These are phyloP conservation scores for Steccherinum ochraceum DNA, from an alignment of 768 basidiomycete species.

Conservation along the genomic window DNA sequence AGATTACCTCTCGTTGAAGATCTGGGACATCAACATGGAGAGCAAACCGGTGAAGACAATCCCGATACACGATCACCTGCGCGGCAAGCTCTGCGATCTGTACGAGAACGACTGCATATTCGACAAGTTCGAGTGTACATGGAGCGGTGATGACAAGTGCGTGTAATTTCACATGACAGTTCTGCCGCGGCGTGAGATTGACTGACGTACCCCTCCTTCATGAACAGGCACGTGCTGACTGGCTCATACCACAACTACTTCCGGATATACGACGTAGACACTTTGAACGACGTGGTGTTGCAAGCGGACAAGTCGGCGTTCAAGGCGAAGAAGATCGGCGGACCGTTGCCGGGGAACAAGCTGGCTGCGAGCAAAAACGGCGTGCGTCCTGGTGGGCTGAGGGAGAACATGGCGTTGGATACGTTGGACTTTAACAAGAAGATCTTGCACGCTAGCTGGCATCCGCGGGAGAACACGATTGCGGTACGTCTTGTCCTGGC, in stretches of 20 bases:
- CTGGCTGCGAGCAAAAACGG: constrained; percentile 65
- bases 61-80: constrained; percentile 95
- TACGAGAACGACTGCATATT: constrained; percentile 99
- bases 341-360: constrained; percentile 68
- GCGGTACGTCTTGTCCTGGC: constrained; percentile 52
- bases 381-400: constrained; percentile 60
- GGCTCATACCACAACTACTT: constrained; percentile 99
- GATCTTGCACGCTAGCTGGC: constrained; percentile 95
- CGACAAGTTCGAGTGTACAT: constrained; percentile 99
- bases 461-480: constrained; percentile 97
- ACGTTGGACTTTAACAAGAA: constrained; percentile 95
- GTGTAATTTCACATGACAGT: constrained; percentile 31
- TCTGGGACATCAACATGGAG: constrained; percentile 99
- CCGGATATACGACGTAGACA: constrained; percentile 95
- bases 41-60: constrained; percentile 94
- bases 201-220: constrained; percentile 5
- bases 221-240: constrained; percentile 84
- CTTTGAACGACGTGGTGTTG: constrained; percentile 81
- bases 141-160: constrained; percentile 93
- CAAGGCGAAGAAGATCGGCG: constrained; percentile 98
- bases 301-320: constrained; percentile 99
- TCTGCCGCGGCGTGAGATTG: constrained; percentile 5
- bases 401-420: constrained; percentile 84
- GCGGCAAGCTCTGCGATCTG: constrained; percentile 94
- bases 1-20: constrained; percentile 96